Conservation (phyloP, 2,329 filamentous ascomycete genomes). For the Diaporthe sp. region DNA sequence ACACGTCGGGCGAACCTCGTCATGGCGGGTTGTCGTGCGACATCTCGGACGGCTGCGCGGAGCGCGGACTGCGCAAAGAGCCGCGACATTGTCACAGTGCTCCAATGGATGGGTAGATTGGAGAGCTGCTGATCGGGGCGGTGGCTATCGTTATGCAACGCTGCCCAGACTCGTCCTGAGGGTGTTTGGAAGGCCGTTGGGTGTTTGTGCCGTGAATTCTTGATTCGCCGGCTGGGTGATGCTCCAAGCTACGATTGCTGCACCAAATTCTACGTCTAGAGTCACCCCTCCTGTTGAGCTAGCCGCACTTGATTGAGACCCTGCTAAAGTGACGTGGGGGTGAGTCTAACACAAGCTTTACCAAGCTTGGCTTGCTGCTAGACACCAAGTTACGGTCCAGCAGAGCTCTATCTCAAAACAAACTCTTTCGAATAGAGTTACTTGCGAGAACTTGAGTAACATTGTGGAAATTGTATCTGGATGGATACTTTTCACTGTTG, state of each 20-base stretch:
- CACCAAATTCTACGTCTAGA: background rate
- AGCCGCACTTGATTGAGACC: too few relatives aligned
- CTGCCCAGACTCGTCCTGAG: background rate
- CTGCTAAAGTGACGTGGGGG: too few relatives aligned
- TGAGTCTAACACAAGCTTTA: too few relatives aligned
- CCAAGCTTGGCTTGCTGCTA: too few relatives aligned
- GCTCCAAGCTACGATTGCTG: background rate
- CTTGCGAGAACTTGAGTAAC: too few relatives aligned
- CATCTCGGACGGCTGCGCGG: conserved; percentile 36
- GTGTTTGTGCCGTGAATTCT: background rate
- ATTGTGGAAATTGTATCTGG: too few relatives aligned
- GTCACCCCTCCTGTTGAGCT: too few relatives aligned
- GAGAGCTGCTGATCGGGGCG: background rate
- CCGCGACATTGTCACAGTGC: conserved; percentile 33
- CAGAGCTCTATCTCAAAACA: too few relatives aligned
- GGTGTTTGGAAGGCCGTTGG: background rate
- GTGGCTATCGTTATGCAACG: background rate
- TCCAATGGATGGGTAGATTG: background rate
- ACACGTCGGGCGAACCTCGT: conserved; percentile 22
- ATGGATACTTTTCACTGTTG: too few relatives aligned
- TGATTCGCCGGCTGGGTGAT: background rate
- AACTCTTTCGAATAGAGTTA: too few relatives aligned
- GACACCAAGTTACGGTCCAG: too few relatives aligned
- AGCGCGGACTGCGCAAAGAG: conserved; percentile 36
- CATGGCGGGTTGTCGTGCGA: conserved; percentile 28